Percentiles rank a stretch among this genome's conserved stretches.
phyloP scores from a whole-genome alignment of 805 yeast species.

The Lipomyces spencermartinsiae region DNA sequence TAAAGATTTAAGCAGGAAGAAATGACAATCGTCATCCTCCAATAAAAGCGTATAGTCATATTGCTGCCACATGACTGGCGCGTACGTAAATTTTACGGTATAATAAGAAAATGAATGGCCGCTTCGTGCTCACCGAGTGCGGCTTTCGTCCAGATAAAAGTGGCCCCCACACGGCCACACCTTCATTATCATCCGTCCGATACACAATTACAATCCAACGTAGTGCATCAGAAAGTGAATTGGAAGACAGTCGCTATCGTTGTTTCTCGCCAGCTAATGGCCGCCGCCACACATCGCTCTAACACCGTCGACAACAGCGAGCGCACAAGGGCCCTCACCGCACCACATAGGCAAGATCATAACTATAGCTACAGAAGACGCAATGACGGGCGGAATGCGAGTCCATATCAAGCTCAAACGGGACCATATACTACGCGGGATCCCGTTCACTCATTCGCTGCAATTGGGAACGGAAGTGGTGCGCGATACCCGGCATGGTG shows the following conservation, averaged over 20 bases:
- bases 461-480: not conserved
- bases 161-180: no score
- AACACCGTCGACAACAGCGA: not conserved
- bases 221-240: no score
- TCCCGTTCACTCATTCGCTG: not conserved
- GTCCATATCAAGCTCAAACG: not conserved
- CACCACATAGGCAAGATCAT: not conserved
- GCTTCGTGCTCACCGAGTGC: no score
- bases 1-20: no score
- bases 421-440: not conserved
- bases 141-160: no score
- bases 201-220: no score
- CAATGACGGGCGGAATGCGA: not conserved
- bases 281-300: not conserved
- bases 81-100: no score
- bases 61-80: no score
- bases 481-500: constrained; percentile 29
- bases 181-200: no score
- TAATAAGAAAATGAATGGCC: no score
- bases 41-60: no score
- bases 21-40: no score
- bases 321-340: not conserved
- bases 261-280: not conserved
- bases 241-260: not conserved
- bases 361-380: not conserved